Base-by-base conservation (phyloP, 2,329 filamentous ascomycete species). In the Alternaria viburni region DNA sequence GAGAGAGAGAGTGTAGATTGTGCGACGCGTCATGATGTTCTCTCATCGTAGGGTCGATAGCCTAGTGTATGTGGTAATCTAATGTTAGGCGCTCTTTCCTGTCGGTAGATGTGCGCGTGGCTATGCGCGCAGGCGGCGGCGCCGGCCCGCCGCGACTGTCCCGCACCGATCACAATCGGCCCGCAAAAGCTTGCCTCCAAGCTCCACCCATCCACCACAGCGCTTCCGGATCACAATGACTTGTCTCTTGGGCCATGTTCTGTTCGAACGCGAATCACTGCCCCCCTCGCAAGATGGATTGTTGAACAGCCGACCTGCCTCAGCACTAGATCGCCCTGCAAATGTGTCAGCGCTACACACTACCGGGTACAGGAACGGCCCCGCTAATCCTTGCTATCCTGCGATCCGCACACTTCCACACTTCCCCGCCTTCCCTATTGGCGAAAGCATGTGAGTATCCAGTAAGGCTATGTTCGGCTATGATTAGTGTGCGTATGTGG, bases 401-500 rank as follows among this genome's bases (percentile, higher is more conserved):
- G 28, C 19, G 3, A 25, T 52, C 30, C 49, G n/a, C 49, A 36
- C 13, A 52, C 21, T 59, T 43, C 36, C 47, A 54, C 57, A 19
- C 11, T 13, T 21, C n/a, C 26, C 44, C 21, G 43, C 49, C 23
- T 28, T 44, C 28, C 43, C 50, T 21, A 60, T 55, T 60, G 49
- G 55, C 26, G 15, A n/a, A 49, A 19, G 41, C 47, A n/a, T 59
- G 54, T 13, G n/a, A 25, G 12, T 12, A 46, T 46, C 23, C 30
- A 41, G n/a, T 41, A 23, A 32, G 28, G 55, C 30, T 32, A 57
- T 50, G 47, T 36, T 43, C 49, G 56, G 44, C 44, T 59, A 62
- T 59, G 55, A 49, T 59, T 62, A 59, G 60, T 43, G 26, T 54
- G 50, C 43, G 50, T 30, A 30, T 55, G 49, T 62, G 60, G 60